Percentiles rank a stretch among this genome's conserved stretches.
These are phyloP conservation scores for Sphagnum contortum DNA, from an alignment of 225 moss, liverwort and hornwort genomes.

Conservation along the genomic window DNA sequence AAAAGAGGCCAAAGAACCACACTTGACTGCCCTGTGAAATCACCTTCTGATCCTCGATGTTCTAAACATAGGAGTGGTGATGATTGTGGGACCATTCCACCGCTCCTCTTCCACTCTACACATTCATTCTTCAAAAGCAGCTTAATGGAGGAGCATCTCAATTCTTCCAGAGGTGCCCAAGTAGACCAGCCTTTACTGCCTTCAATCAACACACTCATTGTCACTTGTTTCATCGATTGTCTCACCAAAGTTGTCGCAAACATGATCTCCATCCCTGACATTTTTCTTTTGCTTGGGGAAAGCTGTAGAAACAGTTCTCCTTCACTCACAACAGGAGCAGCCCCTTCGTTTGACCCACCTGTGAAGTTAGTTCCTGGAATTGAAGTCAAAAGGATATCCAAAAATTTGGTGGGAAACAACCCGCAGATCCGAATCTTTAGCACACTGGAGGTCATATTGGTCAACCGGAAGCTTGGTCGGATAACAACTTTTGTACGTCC, in stretches of 20 bases:
- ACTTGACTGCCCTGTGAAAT: constrained; percentile 5
- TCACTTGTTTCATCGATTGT: constrained; percentile 5
- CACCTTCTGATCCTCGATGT: constrained; percentile 2
- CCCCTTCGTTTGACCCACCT: neutral
- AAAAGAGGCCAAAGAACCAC: constrained; percentile 12
- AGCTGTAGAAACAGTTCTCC: constrained; percentile 6
- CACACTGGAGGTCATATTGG: constrained; percentile 7
- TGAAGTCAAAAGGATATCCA: constrained; percentile 3
- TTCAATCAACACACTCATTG: constrained; percentile 10
- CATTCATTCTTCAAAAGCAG: constrained; percentile 10
- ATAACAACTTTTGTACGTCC: neutral
- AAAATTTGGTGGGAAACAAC: constrained; percentile 7
- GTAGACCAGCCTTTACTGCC: constrained; percentile 11
- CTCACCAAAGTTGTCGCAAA: constrained; percentile 9
- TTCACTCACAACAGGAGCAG: neutral
- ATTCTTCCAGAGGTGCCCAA: constrained; percentile 14
- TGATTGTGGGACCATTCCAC: constrained; percentile 9
- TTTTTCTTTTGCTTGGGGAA: neutral
- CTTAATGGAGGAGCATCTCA: constrained; percentile 2
- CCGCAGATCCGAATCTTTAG: constrained; percentile 8
- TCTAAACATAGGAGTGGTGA: constrained; percentile 12
- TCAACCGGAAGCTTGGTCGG: constrained; percentile 10
- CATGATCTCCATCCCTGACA: constrained; percentile 2
- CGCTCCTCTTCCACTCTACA: constrained; percentile 14
- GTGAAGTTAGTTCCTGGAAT: constrained; percentile 2